Percentiles rank a stretch among this genome's conserved stretches.
phyloP scores from a whole-genome alignment of 2,329 filamentous ascomycete genomes.

The Epichloe typhina region DNA sequence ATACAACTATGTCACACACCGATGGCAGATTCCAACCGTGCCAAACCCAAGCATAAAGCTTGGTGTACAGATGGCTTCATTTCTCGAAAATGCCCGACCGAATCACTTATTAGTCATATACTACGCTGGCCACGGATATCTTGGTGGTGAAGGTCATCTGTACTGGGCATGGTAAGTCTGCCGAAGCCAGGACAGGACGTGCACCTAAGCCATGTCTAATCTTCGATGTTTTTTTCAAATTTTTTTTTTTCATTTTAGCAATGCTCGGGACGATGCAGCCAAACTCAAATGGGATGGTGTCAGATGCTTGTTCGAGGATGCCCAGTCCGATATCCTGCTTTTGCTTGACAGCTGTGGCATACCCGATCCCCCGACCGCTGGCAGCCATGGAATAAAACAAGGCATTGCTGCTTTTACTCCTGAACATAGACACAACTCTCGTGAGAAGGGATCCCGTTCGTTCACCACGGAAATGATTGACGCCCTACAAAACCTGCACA shows the following conservation, averaged over 20 bases:
- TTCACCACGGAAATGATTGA: constrained; percentile 47
- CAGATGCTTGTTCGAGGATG: constrained; percentile 48
- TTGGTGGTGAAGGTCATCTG: constrained; percentile 45
- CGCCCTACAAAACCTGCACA: constrained; percentile 39
- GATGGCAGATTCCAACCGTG: constrained; percentile 47
- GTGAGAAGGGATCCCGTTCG: constrained; percentile 34
- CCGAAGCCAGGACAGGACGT: not conserved
- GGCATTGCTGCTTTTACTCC: constrained; percentile 46
- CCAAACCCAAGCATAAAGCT: constrained; percentile 48
- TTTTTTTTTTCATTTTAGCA: constrained; percentile 27
- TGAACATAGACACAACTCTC: constrained; percentile 33
- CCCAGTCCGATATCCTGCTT: constrained; percentile 48
- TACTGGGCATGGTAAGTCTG: constrained; percentile 53
- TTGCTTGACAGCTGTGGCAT: constrained; percentile 48
- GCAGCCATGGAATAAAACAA: constrained; percentile 46
- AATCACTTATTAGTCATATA: constrained; percentile 52
- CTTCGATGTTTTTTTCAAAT: constrained; percentile 7
- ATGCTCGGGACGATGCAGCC: constrained; percentile 41
- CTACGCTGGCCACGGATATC: constrained; percentile 48
- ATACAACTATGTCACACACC: constrained; percentile 47
- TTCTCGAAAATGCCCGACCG: constrained; percentile 42
- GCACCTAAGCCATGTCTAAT: constrained; percentile 20
- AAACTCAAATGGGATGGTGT: constrained; percentile 53
- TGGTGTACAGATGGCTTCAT: constrained; percentile 44
- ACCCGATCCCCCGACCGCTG: constrained; percentile 35